These are phyloP conservation scores for Parascedosporium putredinis DNA, from an alignment of 2,329 filamentous ascomycete species.

Conservation along the genomic window DNA sequence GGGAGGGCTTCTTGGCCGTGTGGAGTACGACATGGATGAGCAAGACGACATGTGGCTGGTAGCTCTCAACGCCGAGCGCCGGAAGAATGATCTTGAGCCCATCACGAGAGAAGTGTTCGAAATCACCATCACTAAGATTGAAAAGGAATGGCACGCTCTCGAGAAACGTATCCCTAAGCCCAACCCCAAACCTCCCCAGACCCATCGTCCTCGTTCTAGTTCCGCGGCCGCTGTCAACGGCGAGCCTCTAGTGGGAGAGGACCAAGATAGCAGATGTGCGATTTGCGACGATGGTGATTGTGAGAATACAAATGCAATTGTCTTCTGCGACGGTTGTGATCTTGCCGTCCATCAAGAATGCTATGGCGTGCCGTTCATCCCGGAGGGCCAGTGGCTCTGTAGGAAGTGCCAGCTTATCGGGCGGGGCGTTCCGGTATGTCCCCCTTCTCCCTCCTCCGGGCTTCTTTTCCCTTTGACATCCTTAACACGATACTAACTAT, in stretches of 20 bases:
- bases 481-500: neutral
- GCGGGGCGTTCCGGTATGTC: conserved; percentile 68
- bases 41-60: conserved; percentile 96
- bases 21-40: conserved; percentile 99
- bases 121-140: conserved; percentile 96
- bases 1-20: conserved; percentile 53
- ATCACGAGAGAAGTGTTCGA: conserved; percentile 94
- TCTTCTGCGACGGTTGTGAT: conserved; percentile 97
- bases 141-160: conserved; percentile 94
- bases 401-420: conserved; percentile 94
- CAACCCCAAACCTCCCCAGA: conserved; percentile 92
- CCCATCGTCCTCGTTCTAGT: conserved; percentile 82
- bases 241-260: conserved; percentile 72
- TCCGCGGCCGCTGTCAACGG: conserved; percentile 93
- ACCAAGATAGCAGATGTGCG: conserved; percentile 93
- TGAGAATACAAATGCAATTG: conserved; percentile 97
- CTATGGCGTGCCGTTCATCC: conserved; percentile 97
- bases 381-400: conserved; percentile 96
- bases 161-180: conserved; percentile 96
- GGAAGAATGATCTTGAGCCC: conserved; percentile 61
- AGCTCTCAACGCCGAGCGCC: conserved; percentile 67
- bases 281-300: conserved; percentile 99
- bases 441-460: neutral
- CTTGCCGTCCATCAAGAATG: conserved; percentile 97
- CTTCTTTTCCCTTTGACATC: neutral